These are phyloP conservation scores for Monilinia fructicola DNA, from an alignment of 2,329 filamentous ascomycete species.

Conservation along the genomic window DNA sequence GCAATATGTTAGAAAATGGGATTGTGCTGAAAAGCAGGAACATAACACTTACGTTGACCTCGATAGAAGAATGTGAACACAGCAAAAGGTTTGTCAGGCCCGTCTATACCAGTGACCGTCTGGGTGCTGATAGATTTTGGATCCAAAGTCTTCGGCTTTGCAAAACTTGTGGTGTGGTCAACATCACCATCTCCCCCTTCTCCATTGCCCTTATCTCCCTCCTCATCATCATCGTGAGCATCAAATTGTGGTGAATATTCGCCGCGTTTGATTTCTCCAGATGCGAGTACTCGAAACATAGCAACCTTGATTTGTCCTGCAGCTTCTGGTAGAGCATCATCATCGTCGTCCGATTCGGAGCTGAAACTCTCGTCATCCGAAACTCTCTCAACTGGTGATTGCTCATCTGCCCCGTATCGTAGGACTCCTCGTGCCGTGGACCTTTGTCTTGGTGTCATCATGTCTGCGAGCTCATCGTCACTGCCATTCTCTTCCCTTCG, in stretches of 20 bases:
- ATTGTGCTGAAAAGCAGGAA: not conserved
- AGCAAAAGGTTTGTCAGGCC: constrained; percentile 92
- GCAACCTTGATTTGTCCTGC: constrained; percentile 98
- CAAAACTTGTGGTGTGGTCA: constrained; percentile 96
- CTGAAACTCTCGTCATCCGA: constrained; percentile 66
- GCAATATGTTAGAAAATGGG: constrained; percentile 27
- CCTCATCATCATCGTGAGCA: constrained; percentile 83
- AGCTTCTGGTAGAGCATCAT: constrained; percentile 89
- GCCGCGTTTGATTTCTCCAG: constrained; percentile 94
- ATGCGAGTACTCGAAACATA: constrained; percentile 91
- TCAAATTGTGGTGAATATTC: constrained; percentile 98
- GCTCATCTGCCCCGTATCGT: constrained; percentile 75
- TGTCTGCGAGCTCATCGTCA: constrained; percentile 48
- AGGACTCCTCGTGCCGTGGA: constrained; percentile 55
- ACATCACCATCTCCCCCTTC: constrained; percentile 68
- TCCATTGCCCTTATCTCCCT: constrained; percentile 48
- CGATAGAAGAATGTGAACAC: constrained; percentile 98
- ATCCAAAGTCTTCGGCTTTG: constrained; percentile 92
- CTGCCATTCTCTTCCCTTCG: constrained; percentile 54
- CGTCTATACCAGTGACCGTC: constrained; percentile 97
- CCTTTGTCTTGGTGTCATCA: constrained; percentile 32
- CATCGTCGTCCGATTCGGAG: constrained; percentile 68
- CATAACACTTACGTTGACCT: constrained; percentile 73
- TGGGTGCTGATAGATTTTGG: constrained; percentile 98
- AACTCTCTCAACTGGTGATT: constrained; percentile 69